Base-by-base conservation (phyloP, 106 monocot genomes). In the Dioscorea dumetorum region DNA sequence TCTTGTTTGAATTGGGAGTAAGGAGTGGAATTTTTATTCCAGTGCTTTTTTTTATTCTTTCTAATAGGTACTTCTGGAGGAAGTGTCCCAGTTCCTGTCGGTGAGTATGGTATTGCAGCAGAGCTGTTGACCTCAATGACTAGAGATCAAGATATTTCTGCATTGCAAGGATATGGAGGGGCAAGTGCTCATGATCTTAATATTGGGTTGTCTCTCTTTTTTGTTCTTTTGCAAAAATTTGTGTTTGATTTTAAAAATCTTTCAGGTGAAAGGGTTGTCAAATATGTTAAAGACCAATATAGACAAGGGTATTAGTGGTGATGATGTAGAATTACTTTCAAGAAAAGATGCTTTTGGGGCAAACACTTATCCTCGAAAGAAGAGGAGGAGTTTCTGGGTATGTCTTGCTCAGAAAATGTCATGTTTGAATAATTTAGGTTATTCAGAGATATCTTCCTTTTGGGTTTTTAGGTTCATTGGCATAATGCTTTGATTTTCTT, bases 141-240 rank as follows among this genome's bases (percentile, higher is more conserved):
- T 48, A 83, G 91, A 60, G 91, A 91, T 61, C 85, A 91, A 57
- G 79, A 91, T 72, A 54, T 77, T 16, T 74, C 81, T 72, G 21
- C 79, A 67, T 73, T 95, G 48, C 87, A 88, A 69, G 73, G 70
- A 77, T 77, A 77, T 76, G 95, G 95, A 67, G 91, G 91, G 88
- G 95, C 72, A 85, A 80, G 84, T 79, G 53, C 50, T 70, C 57
- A 28, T 21, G 34, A 67, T 60, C 63, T 28, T 21, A 62, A 15
- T 41, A 31, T 35, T 20, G 10, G 24, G 28, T 23, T 17, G 22
- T 32, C 18, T 22, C 19, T 17, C 52, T 50, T 21, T 41, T 19
- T 21, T 50, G 50, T 50, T 53, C 12, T 17, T 60, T 6, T 41
- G 41, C 3, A 3, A 41, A 41, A 35, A 70, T 35, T 11, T 4